Base-by-base conservation (phyloP, 2,329 filamentous ascomycete genomes). In the Penicillium sp. region DNA sequence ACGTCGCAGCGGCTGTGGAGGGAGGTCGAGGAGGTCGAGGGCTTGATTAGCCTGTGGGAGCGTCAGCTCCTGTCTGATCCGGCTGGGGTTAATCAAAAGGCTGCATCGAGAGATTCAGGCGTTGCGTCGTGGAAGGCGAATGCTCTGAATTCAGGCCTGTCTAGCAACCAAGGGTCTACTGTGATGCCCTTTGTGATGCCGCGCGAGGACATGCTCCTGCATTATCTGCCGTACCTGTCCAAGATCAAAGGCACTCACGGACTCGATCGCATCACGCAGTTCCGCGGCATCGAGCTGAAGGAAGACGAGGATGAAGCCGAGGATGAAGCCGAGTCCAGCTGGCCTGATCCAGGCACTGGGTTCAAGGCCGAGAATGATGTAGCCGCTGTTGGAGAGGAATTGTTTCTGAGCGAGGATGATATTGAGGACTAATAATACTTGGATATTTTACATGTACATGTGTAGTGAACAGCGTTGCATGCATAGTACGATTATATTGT, bases 191-290 rank as follows among this genome's bases (percentile, higher is more conserved):
- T 63, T 2, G 71, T 72, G 68, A 61, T 72, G 53, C 66, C 72
- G 18, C 68, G 72, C 2, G 62, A 65, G 46, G 74, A 77, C 51
- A 54, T 71, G 11, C 59, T 97, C 0, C 82, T 97, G 23, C 90
- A 97, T 62, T 85, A 91, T 8, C 80, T 99, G 0, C 94, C 94
- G 0, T 97, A 96, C 71, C 85, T 94, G 79, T 80, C 86, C 1
- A 81, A 83, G 51, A 89, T 97, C 40, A 59, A 66, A 71, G 63
- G 66, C 56, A 65, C 30, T 2, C 78, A 77, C 51, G 83, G 87
- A 20, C 78, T 92, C 8, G 84, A 88, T 55, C 86, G 82, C 64
- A 81, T 95, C 7, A 86, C 86, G 0, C 80, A 81, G 2, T 89
- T 91, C 63, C 81, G 79, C 5, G 85, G 84, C 16, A 80, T 85